Evolutionary conservation across 352 stramenopile species (phyloP), one percentile per base, ranked within the genome.

Genomic region (Phytopythium mirpurense): DNA sequence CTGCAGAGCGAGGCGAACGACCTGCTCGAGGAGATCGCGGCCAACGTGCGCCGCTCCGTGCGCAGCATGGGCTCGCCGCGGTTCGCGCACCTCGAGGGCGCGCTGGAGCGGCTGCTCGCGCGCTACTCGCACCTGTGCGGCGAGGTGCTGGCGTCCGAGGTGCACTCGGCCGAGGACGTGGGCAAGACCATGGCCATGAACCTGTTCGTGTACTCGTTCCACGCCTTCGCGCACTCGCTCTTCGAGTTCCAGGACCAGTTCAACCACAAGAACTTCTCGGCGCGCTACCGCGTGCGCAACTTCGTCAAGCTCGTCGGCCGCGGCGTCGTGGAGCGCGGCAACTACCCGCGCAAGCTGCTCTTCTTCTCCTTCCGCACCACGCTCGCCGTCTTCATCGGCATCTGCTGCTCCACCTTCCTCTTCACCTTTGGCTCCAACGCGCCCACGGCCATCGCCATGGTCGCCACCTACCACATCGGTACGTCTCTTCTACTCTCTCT

Each of bases 171-270:
- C 18, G 59, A 69, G 24, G 73, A 90, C 34, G 73, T 90, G 27
- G 75, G 65, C 0, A 78, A 77, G 51, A 84, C 77, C 9, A 86
- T 92, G 70, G 77, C 78, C 0, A 53, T 92, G 24, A 88, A 89
- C 47, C 67, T 92, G 12, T 93, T 93, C 42, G 68, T 90, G 19
- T 93, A 86, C 54, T 90, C 83, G 24, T 80, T 90, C 56, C 74
- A 90, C 52, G 74, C 80, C 4, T 78, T 90, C 21, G 73, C 74
- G 50, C 64, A 78, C 27, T 86, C 73, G 35, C 44, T 90, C 21
- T 59, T 81, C 35, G 65, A 86, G 51, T 93, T 93, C 34, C 71
- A 88, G 52, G 62, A 62, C 10, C 57, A 70, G 26, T 87, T 86
- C 51, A 90, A 93, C 49, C 41, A 69, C 24, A 93, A 90, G 51